Percentiles rank a stretch among this genome's conserved stretches.
Evolutionary conservation across 176 grass and related monocot genomes (phyloP).

Genomic region (Canna indica): DNA sequence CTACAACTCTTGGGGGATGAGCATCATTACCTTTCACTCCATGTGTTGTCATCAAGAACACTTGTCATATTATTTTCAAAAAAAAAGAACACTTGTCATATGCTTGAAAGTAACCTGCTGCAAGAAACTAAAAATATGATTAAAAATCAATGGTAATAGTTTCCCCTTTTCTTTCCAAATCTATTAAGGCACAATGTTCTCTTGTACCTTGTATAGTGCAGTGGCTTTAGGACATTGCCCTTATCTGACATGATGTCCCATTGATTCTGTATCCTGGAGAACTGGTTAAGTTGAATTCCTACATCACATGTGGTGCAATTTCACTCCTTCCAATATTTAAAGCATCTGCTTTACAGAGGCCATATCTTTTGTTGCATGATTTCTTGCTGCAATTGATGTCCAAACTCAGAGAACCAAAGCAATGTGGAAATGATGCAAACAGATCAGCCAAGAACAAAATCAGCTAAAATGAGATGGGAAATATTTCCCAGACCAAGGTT

Average conservation of each 20-base stretch:
- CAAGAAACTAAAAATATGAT: too few relatives aligned
- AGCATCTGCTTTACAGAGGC: not conserved
- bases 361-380: not conserved
- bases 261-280: not conserved
- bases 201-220: not conserved
- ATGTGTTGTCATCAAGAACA: too few relatives aligned
- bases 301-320: not conserved
- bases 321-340: not conserved
- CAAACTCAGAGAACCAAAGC: not conserved
- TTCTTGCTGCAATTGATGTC: not conserved
- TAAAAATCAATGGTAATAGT: not conserved
- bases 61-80: too few relatives aligned
- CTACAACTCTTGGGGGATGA: too few relatives aligned
- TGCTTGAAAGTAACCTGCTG: too few relatives aligned
- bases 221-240: not conserved
- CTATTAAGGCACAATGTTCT: too few relatives aligned
- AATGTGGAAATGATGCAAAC: not conserved
- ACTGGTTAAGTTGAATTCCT: not conserved
- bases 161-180: not conserved
- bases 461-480: not conserved
- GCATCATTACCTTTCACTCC: too few relatives aligned
- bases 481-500: not conserved
- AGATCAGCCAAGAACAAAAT: not conserved
- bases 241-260: not conserved
- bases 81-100: too few relatives aligned